phyloP scores from a whole-genome alignment of 2,329 filamentous ascomycete genomes.

The Fusarium sp. region DNA sequence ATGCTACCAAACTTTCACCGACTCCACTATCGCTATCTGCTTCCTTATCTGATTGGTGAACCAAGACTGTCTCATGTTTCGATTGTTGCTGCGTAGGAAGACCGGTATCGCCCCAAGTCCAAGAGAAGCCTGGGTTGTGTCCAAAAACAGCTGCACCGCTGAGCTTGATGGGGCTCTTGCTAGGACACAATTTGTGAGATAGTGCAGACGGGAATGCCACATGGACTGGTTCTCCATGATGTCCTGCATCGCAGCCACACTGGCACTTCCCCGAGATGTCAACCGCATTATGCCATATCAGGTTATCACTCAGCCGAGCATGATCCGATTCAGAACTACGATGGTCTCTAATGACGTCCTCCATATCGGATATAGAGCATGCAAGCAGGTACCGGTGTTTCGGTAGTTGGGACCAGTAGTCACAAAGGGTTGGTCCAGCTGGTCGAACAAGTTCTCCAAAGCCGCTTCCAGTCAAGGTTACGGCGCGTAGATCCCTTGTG shows the following conservation, averaged over 20 bases:
- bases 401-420: background rate
- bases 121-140: background rate
- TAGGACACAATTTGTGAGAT: background rate
- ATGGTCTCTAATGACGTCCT: background rate
- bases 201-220: background rate
- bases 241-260: accelerated
- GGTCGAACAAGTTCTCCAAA: background rate
- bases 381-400: accelerated
- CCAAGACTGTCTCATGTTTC: too few relatives aligned
- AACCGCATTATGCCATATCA: background rate
- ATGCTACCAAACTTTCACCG: accelerated
- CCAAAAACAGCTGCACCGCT: background rate
- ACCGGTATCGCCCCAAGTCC: background rate
- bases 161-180: accelerated
- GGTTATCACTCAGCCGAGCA: background rate
- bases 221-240: background rate
- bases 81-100: background rate
- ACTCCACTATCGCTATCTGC: background rate
- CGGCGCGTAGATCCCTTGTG: accelerated
- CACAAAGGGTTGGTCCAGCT: accelerated
- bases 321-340: background rate
- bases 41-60: background rate
- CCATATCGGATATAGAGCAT: background rate
- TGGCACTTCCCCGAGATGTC: accelerated
- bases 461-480: accelerated